phyloP scores from a whole-genome alignment of 495 filamentous ascomycete genomes.

The Aspergillus avenaceus region DNA sequence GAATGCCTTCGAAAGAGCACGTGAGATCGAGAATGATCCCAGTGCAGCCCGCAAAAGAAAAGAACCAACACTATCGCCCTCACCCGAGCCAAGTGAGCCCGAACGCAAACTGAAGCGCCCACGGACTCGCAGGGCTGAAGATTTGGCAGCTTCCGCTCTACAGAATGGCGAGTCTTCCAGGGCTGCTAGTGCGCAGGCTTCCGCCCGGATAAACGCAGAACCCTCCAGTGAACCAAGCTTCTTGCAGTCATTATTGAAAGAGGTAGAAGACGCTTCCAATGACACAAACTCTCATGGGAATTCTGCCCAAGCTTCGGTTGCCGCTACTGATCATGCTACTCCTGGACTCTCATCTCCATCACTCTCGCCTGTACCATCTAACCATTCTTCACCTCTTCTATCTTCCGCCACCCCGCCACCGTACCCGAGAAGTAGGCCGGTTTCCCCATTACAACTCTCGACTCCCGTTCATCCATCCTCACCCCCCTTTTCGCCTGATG shows the following conservation, averaged over 20 bases:
- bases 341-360: constrained; percentile 67
- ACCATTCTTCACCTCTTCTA: constrained; percentile 63
- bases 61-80: constrained; percentile 70
- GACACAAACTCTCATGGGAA: constrained; percentile 45
- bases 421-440: constrained; percentile 53
- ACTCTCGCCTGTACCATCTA: constrained; percentile 65
- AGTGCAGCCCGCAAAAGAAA: constrained; percentile 66
- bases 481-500: constrained; percentile 51
- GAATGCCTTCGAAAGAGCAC: constrained; percentile 82
- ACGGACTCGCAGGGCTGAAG: constrained; percentile 57
- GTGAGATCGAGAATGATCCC: constrained; percentile 57
- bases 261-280: constrained; percentile 69
- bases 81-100: constrained; percentile 56
- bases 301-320: constrained; percentile 42
- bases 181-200: constrained; percentile 26
- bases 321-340: constrained; percentile 41
- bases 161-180: constrained; percentile 46
- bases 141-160: constrained; percentile 39
- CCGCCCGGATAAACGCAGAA: constrained; percentile 29
- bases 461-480: constrained; percentile 61
- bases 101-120: constrained; percentile 82
- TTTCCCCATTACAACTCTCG: constrained; percentile 66
- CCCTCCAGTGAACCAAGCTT: constrained; percentile 56
- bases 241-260: constrained; percentile 75
- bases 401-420: constrained; percentile 71